Conservation (phyloP, 2,329 filamentous ascomycete genomes). For the Colletotrichum sp. region DNA sequence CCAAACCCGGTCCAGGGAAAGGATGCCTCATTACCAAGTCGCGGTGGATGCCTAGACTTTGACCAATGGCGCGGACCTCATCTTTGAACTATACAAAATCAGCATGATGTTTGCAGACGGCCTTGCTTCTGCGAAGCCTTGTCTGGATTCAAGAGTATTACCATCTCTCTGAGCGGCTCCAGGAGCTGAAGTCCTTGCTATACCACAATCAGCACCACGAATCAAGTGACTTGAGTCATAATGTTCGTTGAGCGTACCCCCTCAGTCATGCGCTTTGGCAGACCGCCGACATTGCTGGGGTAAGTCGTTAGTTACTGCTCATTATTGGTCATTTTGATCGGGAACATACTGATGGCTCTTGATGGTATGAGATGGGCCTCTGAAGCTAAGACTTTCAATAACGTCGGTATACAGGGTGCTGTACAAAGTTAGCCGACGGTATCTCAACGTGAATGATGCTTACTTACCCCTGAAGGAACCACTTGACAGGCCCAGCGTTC, state of each 20-base stretch:
- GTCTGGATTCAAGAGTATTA: constrained; percentile 30
- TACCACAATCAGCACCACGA: not conserved
- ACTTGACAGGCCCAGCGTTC: constrained; percentile 78
- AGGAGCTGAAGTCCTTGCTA: constrained; percentile 15
- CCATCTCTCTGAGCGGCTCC: constrained; percentile 21
- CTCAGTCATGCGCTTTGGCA: not conserved
- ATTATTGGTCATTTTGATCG: not conserved
- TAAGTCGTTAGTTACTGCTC: not conserved
- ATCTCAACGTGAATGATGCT: constrained; percentile 36
- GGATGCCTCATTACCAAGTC: constrained; percentile 76
- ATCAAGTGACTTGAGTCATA: constrained; percentile 18
- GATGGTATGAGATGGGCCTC: constrained; percentile 55
- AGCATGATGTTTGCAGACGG: not conserved
- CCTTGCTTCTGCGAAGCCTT: not conserved
- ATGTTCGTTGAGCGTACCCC: not conserved
- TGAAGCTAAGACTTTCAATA: constrained; percentile 44
- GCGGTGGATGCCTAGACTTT: constrained; percentile 34
- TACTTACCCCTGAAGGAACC: constrained; percentile 71
- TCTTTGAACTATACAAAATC: constrained; percentile 7
- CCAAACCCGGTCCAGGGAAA: constrained; percentile 75
- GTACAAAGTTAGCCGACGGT: not conserved
- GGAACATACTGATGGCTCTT: constrained; percentile 30
- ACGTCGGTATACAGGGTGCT: constrained; percentile 25
- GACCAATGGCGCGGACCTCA: constrained; percentile 33
- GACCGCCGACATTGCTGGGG: constrained; percentile 19